Conservation (phyloP, 805 yeast species). For the Candida orba region DNA sequence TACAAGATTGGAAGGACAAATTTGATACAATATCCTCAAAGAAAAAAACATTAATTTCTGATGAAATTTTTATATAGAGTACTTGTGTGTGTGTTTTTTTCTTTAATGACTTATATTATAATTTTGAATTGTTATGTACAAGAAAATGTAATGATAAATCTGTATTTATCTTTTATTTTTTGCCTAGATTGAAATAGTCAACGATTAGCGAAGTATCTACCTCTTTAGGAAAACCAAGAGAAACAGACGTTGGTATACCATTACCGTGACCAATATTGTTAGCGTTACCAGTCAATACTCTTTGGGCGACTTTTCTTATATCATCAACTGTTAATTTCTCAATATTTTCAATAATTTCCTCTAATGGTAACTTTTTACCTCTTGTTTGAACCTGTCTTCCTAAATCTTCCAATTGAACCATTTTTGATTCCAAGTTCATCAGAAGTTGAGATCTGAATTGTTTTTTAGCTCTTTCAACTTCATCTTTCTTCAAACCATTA, state of each 20-base stretch:
- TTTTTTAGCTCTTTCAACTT: constrained; percentile 85
- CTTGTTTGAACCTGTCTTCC: constrained; percentile 91
- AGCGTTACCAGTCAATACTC: constrained; percentile 64
- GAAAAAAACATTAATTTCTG: constrained; percentile 13
- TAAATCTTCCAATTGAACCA: constrained; percentile 91
- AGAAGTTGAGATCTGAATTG: constrained; percentile 81
- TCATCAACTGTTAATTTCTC: constrained; percentile 62
- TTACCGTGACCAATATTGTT: constrained; percentile 39
- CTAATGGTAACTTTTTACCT: constrained; percentile 63
- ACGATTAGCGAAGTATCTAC: constrained; percentile 70
- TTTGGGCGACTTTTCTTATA: constrained; percentile 63
- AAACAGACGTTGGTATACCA: constrained; percentile 75
- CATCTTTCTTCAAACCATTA: constrained; percentile 59
- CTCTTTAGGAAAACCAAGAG: constrained; percentile 79
- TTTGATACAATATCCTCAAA: constrained; percentile 22
- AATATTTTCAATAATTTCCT: constrained; percentile 76
- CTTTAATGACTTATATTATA: too few relatives aligned
- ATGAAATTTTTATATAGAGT: constrained; percentile 22
- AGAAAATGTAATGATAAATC: background rate
- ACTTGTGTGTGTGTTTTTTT: too few relatives aligned
- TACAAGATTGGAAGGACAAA: constrained; percentile 46
- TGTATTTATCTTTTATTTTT: background rate
- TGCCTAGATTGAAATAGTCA: constrained; percentile 56
- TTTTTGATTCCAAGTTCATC: constrained; percentile 88
- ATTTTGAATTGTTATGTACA: background rate